Percentiles rank a stretch among this genome's conserved stretches.
These are phyloP conservation scores for Calonectria pauciramosa DNA, from an alignment of 2,329 filamentous ascomycete genomes.

Conservation along the genomic window DNA sequence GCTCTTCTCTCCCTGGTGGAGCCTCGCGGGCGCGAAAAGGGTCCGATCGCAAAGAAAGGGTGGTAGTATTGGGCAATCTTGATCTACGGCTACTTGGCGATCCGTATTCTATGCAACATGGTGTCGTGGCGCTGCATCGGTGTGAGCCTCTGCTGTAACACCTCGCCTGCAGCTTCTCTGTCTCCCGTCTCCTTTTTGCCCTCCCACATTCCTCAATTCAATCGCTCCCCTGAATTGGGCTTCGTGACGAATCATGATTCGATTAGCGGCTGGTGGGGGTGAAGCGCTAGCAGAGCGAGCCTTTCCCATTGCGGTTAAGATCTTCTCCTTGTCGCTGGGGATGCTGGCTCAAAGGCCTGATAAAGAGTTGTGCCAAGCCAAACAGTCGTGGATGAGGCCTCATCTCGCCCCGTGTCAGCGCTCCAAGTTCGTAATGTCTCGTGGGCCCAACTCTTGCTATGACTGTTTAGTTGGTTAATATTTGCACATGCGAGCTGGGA, in stretches of 20 bases:
- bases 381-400: neutral
- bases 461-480: neutral
- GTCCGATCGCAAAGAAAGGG: neutral
- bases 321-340: neutral
- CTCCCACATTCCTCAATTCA: neutral
- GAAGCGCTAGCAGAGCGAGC: neutral
- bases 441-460: neutral
- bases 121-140: neutral
- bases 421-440: neutral
- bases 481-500: neutral
- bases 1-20: neutral
- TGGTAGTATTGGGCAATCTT: neutral
- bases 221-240: neutral
- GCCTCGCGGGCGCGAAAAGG: neutral
- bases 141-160: neutral
- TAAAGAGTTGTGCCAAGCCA: constrained; percentile 3
- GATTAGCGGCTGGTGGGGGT: neutral
- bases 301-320: neutral
- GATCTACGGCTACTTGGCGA: neutral
- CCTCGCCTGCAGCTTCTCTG: neutral
- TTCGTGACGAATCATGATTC: neutral
- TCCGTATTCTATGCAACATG: neutral
- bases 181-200: no score
- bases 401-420: neutral
- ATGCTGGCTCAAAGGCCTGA: neutral